phyloP scores from a whole-genome alignment of 192 early-diverging fungal genomes.

The Coemansia sp. region DNA sequence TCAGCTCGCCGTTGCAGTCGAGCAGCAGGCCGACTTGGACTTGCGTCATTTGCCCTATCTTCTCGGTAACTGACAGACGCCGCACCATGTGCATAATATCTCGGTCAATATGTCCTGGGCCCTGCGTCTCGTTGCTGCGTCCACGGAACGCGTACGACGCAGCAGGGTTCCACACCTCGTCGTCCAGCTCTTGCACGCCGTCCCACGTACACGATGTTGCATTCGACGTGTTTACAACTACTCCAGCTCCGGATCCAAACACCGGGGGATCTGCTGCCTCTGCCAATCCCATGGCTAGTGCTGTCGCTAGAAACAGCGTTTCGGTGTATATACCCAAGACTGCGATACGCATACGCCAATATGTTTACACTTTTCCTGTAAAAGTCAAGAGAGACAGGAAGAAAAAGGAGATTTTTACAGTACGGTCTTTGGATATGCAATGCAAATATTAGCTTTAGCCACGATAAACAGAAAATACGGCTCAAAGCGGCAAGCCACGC shows the following conservation, averaged over 20 bases:
- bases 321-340: background rate
- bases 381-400: background rate
- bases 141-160: constrained; percentile 13
- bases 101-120: constrained; percentile 40
- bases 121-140: background rate
- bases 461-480: background rate
- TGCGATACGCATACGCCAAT: background rate
- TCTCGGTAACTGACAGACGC: constrained; percentile 54
- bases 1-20: constrained; percentile 55
- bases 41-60: constrained; percentile 66
- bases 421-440: background rate
- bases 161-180: constrained; percentile 8
- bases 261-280: background rate
- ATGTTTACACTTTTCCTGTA: too few species aligned
- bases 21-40: constrained; percentile 60
- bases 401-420: background rate
- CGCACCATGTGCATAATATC: constrained; percentile 53
- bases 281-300: background rate
- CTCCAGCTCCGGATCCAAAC: background rate
- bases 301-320: background rate
- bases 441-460: background rate
- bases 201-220: constrained; percentile 2
- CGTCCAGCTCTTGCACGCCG: constrained; percentile 21
- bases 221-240: background rate
- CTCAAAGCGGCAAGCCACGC: background rate